Evolutionary conservation across 306 rosid genomes (phyloP).

Genomic region (Casuarina glauca): DNA sequence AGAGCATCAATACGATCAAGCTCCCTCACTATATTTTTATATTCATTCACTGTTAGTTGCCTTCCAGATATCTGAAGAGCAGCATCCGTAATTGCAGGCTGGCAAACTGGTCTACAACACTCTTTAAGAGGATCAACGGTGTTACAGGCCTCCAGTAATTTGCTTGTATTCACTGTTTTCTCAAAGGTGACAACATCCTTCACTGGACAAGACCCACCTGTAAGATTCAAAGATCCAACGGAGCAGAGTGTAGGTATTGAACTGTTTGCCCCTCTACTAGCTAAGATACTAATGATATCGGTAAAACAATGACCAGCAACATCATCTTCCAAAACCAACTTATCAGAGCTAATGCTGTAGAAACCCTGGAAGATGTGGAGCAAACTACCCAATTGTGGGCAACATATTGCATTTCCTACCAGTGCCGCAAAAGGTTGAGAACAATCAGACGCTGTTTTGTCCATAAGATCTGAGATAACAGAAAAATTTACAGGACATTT

Average conservation of each 20-base stretch:
- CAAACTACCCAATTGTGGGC: constrained; percentile 89
- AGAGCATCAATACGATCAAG: constrained; percentile 59
- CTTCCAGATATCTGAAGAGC: constrained; percentile 80
- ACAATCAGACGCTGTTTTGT: constrained; percentile 90
- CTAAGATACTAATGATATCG: constrained; percentile 75
- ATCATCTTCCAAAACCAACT: constrained; percentile 65
- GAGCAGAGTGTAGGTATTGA: constrained; percentile 74
- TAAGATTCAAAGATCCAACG: constrained; percentile 71
- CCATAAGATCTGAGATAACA: constrained; percentile 62
- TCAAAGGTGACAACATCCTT: constrained; percentile 73
- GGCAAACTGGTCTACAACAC: constrained; percentile 95
- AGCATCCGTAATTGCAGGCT: constrained; percentile 89
- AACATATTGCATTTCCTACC: constrained; percentile 86
- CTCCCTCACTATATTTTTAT: constrained; percentile 54
- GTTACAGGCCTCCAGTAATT: constrained; percentile 84
- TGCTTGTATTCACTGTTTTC: constrained; percentile 72
- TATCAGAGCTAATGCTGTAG: constrained; percentile 51
- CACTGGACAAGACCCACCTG: constrained; percentile 92
- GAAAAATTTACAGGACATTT: constrained; percentile 91
- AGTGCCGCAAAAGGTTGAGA: constrained; percentile 76
- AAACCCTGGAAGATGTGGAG: constrained; percentile 92
- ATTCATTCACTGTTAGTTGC: constrained; percentile 49
- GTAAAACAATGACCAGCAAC: constrained; percentile 74
- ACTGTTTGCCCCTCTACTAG: constrained; percentile 84
- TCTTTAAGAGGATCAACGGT: constrained; percentile 92